These are phyloP conservation scores for Hypomyces rosellus DNA, from an alignment of 2,329 filamentous ascomycete species.

Conservation along the genomic window DNA sequence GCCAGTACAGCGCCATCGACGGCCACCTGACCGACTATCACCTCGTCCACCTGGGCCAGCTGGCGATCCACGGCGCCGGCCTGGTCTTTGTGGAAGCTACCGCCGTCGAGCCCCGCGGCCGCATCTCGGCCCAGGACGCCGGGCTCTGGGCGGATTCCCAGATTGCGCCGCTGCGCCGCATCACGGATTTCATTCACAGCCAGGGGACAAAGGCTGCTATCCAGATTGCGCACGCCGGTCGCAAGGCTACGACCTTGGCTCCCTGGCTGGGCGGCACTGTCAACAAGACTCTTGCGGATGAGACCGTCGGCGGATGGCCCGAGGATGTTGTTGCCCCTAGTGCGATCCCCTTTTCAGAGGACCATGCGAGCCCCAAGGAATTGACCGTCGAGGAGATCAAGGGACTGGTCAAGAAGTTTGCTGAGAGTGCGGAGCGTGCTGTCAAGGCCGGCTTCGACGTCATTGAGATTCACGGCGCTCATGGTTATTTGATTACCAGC, in stretches of 20 bases:
- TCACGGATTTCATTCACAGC: conserved; percentile 73
- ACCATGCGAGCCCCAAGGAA: conserved; percentile 56
- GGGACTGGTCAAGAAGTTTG: conserved; percentile 56
- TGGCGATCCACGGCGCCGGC: conserved; percentile 67
- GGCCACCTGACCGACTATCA: conserved; percentile 77
- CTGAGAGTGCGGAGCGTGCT: conserved; percentile 50
- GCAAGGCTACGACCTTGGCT: conserved; percentile 56
- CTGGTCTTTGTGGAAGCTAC: conserved; percentile 75
- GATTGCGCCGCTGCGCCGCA: conserved; percentile 61
- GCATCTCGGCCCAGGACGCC: conserved; percentile 73
- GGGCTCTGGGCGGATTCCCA: conserved; percentile 84
- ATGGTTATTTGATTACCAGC: conserved; percentile 61
- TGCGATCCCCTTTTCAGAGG: conserved; percentile 52
- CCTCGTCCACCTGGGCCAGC: conserved; percentile 73
- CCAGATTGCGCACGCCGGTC: conserved; percentile 75
- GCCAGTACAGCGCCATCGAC: conserved; percentile 50
- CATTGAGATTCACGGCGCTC: conserved; percentile 61
- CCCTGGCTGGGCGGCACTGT: conserved; percentile 54
- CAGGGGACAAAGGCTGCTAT: conserved; percentile 73
- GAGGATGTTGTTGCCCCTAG: conserved; percentile 47
- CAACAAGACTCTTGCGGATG: conserved; percentile 46
- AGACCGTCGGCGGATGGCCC: conserved; percentile 50
- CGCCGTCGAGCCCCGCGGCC: conserved; percentile 65
- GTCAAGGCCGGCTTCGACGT: conserved; percentile 67
- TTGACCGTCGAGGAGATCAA: conserved; percentile 65